Conservation (phyloP, 2,329 filamentous ascomycete genomes). For the Fusarium sp. region DNA sequence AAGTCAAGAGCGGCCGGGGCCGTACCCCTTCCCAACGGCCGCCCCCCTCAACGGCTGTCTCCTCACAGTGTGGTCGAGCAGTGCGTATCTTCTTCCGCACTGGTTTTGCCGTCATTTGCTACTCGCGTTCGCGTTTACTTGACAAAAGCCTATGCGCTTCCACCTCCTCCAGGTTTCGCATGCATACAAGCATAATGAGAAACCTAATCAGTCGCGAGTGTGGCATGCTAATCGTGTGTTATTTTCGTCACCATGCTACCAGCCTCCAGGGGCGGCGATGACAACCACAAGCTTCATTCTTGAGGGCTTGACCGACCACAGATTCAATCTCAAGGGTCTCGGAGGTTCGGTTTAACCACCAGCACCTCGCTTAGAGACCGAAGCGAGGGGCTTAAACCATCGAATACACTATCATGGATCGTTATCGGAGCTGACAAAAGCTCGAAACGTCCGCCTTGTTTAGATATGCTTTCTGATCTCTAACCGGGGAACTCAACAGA, state of each 20-base stretch:
- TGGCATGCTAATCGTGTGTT: constrained; percentile 48
- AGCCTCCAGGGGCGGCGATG: constrained; percentile 36
- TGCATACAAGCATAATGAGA: constrained; percentile 44
- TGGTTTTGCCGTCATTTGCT: constrained; percentile 14
- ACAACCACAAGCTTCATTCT: constrained; percentile 30
- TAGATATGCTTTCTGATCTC: constrained; percentile 12
- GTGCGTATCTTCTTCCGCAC: constrained; percentile 26
- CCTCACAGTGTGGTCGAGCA: constrained; percentile 42
- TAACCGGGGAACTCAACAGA: constrained; percentile 22
- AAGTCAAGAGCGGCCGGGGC: constrained; percentile 47
- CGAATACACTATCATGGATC: constrained; percentile 30
- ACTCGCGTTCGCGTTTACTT: background rate
- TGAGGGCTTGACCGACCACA: constrained; percentile 15
- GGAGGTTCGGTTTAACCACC: constrained; percentile 6
- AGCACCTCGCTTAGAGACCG: constrained; percentile 5
- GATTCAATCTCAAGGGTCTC: constrained; percentile 13
- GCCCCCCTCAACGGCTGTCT: constrained; percentile 46
- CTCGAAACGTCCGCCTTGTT: constrained; percentile 35
- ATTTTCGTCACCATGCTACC: constrained; percentile 45
- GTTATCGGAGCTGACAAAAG: constrained; percentile 31
- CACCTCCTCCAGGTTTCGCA: constrained; percentile 48
- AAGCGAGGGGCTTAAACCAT: constrained; percentile 32
- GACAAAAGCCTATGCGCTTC: constrained; percentile 28
- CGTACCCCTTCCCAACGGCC: constrained; percentile 50
- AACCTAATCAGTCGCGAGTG: constrained; percentile 48